Evolutionary conservation across 495 filamentous ascomycete genomes (phyloP).

Genomic region (Hypoxylon fragiforme): DNA sequence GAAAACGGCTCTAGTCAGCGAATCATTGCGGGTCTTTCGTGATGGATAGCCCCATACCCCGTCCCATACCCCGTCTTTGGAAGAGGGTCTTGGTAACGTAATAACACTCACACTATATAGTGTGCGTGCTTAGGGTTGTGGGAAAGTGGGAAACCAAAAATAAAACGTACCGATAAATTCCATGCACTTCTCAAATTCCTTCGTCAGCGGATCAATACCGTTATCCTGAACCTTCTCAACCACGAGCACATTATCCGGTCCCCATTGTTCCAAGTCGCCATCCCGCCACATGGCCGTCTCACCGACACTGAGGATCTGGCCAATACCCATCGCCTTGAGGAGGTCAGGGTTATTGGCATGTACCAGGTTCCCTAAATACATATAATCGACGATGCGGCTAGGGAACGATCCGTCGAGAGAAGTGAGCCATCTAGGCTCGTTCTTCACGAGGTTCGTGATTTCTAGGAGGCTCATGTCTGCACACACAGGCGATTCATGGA

Average conservation of each 20-base stretch:
- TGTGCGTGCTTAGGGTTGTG: neutral
- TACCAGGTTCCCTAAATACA: slow-evolving; percentile 90
- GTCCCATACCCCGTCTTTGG: too few species aligned
- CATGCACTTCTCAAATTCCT: slow-evolving; percentile 84
- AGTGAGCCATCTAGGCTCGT: slow-evolving; percentile 76
- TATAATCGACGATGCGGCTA: slow-evolving; percentile 85
- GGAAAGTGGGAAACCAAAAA: neutral
- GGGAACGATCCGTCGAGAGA: slow-evolving; percentile 90
- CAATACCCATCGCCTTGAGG: slow-evolving; percentile 76
- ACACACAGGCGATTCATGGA: slow-evolving; percentile 52
- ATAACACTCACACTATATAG: too few species aligned
- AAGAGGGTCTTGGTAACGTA: too few species aligned
- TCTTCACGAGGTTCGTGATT: slow-evolving; percentile 47
- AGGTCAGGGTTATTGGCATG: slow-evolving; percentile 93
- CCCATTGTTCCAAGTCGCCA: slow-evolving; percentile 68
- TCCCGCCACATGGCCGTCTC: slow-evolving; percentile 82
- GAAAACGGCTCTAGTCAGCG: neutral
- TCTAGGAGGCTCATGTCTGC: slow-evolving; percentile 43
- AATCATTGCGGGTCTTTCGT: neutral
- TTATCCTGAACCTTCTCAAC: slow-evolving; percentile 92
- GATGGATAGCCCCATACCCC: too few species aligned
- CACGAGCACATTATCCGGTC: slow-evolving; percentile 71
- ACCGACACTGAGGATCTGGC: slow-evolving; percentile 89
- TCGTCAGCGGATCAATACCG: slow-evolving; percentile 86
- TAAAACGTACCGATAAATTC: slow-evolving; percentile 81